phyloP scores from a whole-genome alignment of 1,284 basidiomycete species.

The Mrakiaceae sp. region DNA sequence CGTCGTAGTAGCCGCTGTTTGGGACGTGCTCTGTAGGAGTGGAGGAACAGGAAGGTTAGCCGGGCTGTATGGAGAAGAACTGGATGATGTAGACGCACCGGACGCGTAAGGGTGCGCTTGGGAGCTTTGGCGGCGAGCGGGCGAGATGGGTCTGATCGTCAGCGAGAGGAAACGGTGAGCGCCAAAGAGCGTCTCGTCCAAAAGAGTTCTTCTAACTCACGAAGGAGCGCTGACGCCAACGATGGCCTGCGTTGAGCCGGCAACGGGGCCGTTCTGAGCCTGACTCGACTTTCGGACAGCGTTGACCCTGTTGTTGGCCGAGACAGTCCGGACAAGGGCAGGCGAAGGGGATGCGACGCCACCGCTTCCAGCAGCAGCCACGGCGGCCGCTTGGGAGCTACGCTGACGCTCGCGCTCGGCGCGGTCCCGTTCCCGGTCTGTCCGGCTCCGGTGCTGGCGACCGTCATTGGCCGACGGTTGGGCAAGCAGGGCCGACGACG shows the following conservation, averaged over 20 bases:
- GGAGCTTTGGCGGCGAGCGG: conserved; percentile 1
- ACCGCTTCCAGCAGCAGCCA: neutral
- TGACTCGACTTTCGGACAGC: conserved; percentile 18
- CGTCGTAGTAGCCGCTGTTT: conserved; percentile 1
- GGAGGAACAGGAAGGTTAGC: conserved; percentile 1
- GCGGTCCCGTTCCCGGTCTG: conserved; percentile 33
- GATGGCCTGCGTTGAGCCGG: conserved; percentile 20
- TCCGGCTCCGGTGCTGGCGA: conserved; percentile 32
- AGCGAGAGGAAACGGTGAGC: neutral
- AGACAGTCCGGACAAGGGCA: conserved; percentile 19
- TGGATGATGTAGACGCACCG: conserved; percentile 1
- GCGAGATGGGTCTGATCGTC: neutral
- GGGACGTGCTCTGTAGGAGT: neutral
- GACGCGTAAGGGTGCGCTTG: conserved; percentile 11
- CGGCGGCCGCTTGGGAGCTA: conserved; percentile 26
- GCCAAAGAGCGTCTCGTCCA: neutral
- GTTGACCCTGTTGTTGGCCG: conserved; percentile 15
- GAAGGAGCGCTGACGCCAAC: conserved; percentile 23
- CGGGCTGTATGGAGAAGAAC: neutral
- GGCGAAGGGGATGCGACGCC: conserved; percentile 8
- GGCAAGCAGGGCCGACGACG: conserved; percentile 29
- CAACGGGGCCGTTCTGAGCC: conserved; percentile 21
- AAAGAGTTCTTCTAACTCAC: conserved; percentile 21
- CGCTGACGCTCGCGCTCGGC: conserved; percentile 38
- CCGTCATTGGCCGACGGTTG: conserved; percentile 28